A percentile compares a stretch with the other conserved stretches of the same genome.
Conservation (phyloP, 2,329 filamentous ascomycete genomes). For the Colletotrichum spaethianum region DNA sequence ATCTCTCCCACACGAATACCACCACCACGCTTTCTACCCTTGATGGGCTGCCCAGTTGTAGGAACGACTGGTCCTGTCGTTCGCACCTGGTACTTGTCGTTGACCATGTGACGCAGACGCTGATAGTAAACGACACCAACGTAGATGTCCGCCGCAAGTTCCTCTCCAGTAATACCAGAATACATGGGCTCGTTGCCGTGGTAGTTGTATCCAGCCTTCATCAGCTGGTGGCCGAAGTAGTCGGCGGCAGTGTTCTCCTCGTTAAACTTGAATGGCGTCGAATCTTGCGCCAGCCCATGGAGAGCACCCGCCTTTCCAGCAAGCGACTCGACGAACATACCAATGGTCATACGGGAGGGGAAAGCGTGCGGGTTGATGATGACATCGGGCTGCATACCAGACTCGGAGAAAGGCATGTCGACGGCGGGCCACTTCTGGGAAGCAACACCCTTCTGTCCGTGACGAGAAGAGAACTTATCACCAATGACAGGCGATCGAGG, state of each 20-base stretch:
- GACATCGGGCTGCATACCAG: conserved; percentile 94
- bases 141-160: conserved; percentile 95
- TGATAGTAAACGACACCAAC: conserved; percentile 99
- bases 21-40: conserved; percentile 94
- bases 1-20: conserved; percentile 99
- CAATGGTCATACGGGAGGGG: conserved; percentile 99
- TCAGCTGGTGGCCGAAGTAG: conserved; percentile 96
- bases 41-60: conserved; percentile 95
- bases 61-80: conserved; percentile 94
- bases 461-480: conserved; percentile 98
- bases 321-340: conserved; percentile 98
- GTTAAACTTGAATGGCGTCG: conserved; percentile 94
- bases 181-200: conserved; percentile 99
- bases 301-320: conserved; percentile 95
- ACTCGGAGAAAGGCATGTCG: conserved; percentile 98
- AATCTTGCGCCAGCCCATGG: conserved; percentile 96
- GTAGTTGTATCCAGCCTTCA: conserved; percentile 97
- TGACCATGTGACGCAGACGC: conserved; percentile 98
- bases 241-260: conserved; percentile 93
- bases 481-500: conserved; percentile 93
- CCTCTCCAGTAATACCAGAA: conserved; percentile 94
- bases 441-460: conserved; percentile 97
- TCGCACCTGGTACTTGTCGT: conserved; percentile 98
- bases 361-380: conserved; percentile 99
- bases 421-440: conserved; percentile 95